Evolutionary conservation across 1,284 basidiomycete species (phyloP).

Genomic region (Anthracocystis panici-leucophaei): DNA sequence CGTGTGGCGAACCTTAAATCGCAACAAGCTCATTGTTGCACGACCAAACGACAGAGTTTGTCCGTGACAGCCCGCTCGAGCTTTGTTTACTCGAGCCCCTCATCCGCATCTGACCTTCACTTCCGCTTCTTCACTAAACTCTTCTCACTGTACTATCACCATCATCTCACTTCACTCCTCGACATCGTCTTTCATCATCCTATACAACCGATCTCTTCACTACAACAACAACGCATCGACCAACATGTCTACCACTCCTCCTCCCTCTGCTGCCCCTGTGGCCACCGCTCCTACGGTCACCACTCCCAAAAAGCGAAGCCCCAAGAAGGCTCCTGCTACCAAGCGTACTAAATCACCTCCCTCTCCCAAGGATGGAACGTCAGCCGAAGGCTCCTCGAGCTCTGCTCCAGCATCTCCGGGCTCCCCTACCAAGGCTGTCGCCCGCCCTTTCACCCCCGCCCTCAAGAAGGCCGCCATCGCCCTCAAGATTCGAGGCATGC

Average conservation of each 20-base stretch:
- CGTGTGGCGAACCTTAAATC: conserved; percentile 11
- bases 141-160: not conserved
- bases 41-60: not conserved
- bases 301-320: conserved; percentile 12
- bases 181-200: not conserved
- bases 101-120: not conserved
- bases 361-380: not conserved
- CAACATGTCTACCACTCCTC: conserved; percentile 16
- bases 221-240: not conserved
- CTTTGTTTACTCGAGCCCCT: not conserved
- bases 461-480: conserved; percentile 15
- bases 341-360: not conserved
- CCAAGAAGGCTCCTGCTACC: conserved; percentile 5
- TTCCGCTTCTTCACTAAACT: not conserved
- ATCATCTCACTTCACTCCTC: not conserved
- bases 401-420: not conserved
- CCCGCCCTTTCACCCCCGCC: not conserved
- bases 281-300: not conserved
- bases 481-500: conserved; percentile 17
- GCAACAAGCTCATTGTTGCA: not conserved
- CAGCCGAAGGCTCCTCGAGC: not conserved
- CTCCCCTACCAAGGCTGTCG: not conserved
- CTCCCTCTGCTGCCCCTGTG: conserved; percentile 9
- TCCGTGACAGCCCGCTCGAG: conserved; percentile 2
- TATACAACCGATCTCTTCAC: not conserved